Evolutionary conservation across 2,329 filamentous ascomycete genomes (phyloP).

Genomic region (Fusarium tupiense): DNA sequence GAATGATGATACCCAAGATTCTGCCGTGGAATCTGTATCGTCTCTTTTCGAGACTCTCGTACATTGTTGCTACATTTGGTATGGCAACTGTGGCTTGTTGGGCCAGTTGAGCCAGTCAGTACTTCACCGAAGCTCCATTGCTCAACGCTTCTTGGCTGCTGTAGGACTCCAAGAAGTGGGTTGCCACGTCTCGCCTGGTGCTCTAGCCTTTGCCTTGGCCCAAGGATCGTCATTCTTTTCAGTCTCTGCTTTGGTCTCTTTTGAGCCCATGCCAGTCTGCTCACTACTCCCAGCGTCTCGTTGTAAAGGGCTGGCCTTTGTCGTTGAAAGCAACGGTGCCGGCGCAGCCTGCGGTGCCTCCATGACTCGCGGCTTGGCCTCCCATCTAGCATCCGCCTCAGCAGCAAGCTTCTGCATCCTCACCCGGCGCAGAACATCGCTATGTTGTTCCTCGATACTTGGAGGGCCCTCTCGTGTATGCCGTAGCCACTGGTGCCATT

Average conservation of each 20-base stretch:
- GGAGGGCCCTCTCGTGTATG: slow-evolving; percentile 66
- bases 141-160: slow-evolving; percentile 46
- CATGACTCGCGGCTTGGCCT: slow-evolving; percentile 63
- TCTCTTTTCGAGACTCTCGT: slow-evolving; percentile 2
- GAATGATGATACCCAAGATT: slow-evolving; percentile 34
- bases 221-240: slow-evolving; percentile 61
- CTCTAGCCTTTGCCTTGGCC: slow-evolving; percentile 58
- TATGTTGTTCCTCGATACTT: slow-evolving; percentile 64
- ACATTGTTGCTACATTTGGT: slow-evolving; percentile 27
- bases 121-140: background rate
- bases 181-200: slow-evolving; percentile 73
- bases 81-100: background rate
- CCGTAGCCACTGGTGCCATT: slow-evolving; percentile 76
- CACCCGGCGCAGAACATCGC: slow-evolving; percentile 62
- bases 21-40: background rate
- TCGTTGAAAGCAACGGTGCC: slow-evolving; percentile 30
- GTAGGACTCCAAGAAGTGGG: slow-evolving; percentile 69
- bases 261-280: background rate
- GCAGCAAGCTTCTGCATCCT: slow-evolving; percentile 66
- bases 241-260: slow-evolving; percentile 4
- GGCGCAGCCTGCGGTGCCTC: slow-evolving; percentile 46
- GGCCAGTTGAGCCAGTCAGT: background rate
- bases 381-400: slow-evolving; percentile 71
- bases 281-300: slow-evolving; percentile 11
- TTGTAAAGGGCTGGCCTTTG: background rate